These are phyloP conservation scores for Russula compacta DNA, from an alignment of 768 basidiomycete species.

Conservation along the genomic window DNA sequence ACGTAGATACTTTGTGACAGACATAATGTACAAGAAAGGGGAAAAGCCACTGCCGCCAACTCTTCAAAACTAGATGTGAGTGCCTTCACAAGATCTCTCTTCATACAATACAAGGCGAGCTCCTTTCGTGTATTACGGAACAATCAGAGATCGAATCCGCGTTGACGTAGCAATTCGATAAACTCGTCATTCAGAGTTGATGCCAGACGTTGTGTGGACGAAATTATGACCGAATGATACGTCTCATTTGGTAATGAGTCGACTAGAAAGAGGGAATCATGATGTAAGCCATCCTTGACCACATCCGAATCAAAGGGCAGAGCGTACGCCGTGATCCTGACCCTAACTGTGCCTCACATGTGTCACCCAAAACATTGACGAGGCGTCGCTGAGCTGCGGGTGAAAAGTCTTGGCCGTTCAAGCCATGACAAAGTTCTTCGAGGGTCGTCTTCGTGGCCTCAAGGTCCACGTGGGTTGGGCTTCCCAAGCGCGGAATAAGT, in stretches of 20 bases:
- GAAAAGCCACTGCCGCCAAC: too few relatives aligned
- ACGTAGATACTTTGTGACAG: too few relatives aligned
- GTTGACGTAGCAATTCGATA: background rate
- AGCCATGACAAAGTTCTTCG: background rate
- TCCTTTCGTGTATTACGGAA: background rate
- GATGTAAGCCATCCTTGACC: background rate
- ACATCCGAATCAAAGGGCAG: too few relatives aligned
- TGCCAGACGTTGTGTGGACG: background rate
- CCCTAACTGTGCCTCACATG: background rate
- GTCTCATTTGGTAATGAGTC: background rate
- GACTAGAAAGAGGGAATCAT: background rate
- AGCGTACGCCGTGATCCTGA: background rate
- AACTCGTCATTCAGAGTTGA: background rate
- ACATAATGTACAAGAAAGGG: too few relatives aligned
- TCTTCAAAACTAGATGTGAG: too few relatives aligned
- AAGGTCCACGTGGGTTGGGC: background rate
- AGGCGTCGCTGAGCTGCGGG: background rate
- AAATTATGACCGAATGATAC: background rate
- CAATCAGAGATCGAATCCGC: background rate
- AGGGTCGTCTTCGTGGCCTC: background rate
- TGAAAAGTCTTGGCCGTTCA: background rate
- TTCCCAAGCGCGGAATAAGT: background rate
- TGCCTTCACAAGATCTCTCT: too few relatives aligned
- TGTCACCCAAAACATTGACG: background rate
- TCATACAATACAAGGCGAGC: too few relatives aligned